A percentile compares a stretch with the other conserved stretches of the same genome.
These are phyloP conservation scores for Lophium mytilinum DNA, from an alignment of 495 filamentous ascomycete species.

Conservation along the genomic window DNA sequence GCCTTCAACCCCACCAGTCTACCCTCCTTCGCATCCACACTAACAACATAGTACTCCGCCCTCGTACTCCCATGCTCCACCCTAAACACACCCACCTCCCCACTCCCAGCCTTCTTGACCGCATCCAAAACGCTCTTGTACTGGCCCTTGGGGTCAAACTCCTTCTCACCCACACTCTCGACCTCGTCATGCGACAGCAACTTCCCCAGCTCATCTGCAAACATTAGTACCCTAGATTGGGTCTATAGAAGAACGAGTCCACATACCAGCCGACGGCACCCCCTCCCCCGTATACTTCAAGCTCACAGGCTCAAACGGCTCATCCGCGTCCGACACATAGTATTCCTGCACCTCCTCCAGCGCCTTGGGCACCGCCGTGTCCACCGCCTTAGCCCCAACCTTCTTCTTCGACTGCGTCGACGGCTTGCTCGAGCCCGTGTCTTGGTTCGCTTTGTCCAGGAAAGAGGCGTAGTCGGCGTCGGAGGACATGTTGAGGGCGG, in stretches of 20 bases:
- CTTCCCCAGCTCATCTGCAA: constrained; percentile 47
- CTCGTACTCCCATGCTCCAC: constrained; percentile 52
- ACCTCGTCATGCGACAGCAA: constrained; percentile 50
- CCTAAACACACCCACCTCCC: constrained; percentile 67
- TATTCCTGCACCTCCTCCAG: constrained; percentile 53
- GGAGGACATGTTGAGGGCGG: constrained; percentile 50
- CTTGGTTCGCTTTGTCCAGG: constrained; percentile 73
- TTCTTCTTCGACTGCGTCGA: constrained; percentile 22
- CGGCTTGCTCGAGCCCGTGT: constrained; percentile 40
- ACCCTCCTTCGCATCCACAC: constrained; percentile 44
- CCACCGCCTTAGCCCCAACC: constrained; percentile 32
- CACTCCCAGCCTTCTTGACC: constrained; percentile 46
- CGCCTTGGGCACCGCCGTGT: constrained; percentile 50
- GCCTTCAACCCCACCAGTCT: constrained; percentile 68
- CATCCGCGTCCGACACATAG: constrained; percentile 75
- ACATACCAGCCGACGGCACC: constrained; percentile 30
- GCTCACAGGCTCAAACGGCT: constrained; percentile 70
- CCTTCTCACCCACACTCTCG: constrained; percentile 44
- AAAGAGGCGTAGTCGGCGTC: constrained; percentile 77
- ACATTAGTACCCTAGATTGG: neutral
- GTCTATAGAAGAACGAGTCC: neutral
- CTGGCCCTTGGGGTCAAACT: constrained; percentile 55
- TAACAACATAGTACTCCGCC: constrained; percentile 72
- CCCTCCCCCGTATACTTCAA: constrained; percentile 50
- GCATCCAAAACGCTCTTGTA: constrained; percentile 52